phyloP scores from a whole-genome alignment of 257 asterid genomes.

The Striga asiatica region DNA sequence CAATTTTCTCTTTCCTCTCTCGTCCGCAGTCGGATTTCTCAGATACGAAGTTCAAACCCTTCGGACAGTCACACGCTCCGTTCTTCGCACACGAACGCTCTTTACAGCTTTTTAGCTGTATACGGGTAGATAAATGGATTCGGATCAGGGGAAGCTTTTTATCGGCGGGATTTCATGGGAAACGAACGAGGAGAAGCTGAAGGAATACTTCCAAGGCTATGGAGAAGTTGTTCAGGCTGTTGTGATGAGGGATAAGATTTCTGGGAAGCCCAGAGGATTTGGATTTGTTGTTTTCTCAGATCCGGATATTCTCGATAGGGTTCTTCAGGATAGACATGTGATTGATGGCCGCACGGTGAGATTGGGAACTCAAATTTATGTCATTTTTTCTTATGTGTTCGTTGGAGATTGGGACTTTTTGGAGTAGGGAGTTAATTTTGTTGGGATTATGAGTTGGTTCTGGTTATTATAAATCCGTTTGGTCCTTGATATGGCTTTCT shows the following conservation, averaged over 20 bases:
- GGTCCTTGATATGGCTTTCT: too few relatives aligned
- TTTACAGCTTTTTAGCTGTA: too few relatives aligned
- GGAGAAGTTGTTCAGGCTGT: conserved; percentile 81
- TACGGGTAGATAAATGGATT: conserved; percentile 61
- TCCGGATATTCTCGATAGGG: conserved; percentile 54
- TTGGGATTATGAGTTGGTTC: too few relatives aligned
- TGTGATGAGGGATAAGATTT: conserved; percentile 61
- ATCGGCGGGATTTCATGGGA: conserved; percentile 94
- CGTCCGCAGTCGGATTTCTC: too few relatives aligned
- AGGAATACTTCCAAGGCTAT: conserved; percentile 53
- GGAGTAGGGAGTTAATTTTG: too few relatives aligned
- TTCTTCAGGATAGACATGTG: conserved; percentile 65
- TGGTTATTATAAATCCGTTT: too few relatives aligned
- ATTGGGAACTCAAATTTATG: not conserved
- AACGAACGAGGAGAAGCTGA: conserved; percentile 62
- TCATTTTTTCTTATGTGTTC: too few relatives aligned
- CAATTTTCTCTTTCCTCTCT: not conserved
- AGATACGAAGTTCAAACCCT: conserved; percentile 20
- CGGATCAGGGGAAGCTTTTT: conserved; percentile 90
- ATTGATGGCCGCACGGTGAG: conserved; percentile 85
- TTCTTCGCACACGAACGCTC: not conserved
- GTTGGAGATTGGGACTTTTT: too few relatives aligned
- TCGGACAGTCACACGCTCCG: not conserved
- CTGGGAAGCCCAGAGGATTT: conserved; percentile 80
- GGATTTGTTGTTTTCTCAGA: conserved; percentile 77